Evolutionary conservation across 306 rosid species (phyloP).

Genomic region (Quercus robur): DNA sequence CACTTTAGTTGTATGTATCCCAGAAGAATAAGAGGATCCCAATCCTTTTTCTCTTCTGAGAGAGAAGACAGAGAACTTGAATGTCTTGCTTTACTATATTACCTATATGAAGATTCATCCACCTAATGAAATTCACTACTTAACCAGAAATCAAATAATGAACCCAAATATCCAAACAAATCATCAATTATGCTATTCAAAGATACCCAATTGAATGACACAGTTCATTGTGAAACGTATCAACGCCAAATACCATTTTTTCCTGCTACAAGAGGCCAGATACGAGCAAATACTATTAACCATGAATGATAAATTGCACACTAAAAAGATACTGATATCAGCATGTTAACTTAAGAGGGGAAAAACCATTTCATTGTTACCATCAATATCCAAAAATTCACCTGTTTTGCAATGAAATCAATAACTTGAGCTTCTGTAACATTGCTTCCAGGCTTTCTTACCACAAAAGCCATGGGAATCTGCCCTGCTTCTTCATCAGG

Average conservation of each 20-base stretch:
- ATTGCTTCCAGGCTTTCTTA: constrained; percentile 71
- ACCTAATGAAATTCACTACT: too few relatives aligned
- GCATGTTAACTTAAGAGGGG: constrained; percentile 3
- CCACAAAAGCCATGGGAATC: constrained; percentile 90
- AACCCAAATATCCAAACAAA: background rate
- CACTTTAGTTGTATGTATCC: background rate
- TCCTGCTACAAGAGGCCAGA: background rate
- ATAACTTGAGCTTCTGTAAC: constrained; percentile 53
- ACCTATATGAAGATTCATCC: background rate
- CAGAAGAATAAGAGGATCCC: background rate
- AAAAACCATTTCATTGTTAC: background rate
- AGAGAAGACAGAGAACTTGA: background rate
- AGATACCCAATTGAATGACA: background rate
- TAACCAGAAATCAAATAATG: background rate
- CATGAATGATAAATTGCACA: background rate
- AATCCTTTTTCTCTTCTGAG: background rate
- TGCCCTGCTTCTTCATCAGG: constrained; percentile 88
- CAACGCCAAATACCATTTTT: background rate
- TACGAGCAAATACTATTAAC: background rate
- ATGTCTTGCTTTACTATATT: background rate
- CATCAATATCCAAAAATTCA: background rate
- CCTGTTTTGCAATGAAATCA: constrained; percentile 76
- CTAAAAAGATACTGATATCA: background rate
- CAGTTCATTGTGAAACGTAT: background rate
- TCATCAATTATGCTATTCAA: background rate